Base-by-base conservation (phyloP, 352 stramenopile genomes). In the Elongisporangium senticosum region DNA sequence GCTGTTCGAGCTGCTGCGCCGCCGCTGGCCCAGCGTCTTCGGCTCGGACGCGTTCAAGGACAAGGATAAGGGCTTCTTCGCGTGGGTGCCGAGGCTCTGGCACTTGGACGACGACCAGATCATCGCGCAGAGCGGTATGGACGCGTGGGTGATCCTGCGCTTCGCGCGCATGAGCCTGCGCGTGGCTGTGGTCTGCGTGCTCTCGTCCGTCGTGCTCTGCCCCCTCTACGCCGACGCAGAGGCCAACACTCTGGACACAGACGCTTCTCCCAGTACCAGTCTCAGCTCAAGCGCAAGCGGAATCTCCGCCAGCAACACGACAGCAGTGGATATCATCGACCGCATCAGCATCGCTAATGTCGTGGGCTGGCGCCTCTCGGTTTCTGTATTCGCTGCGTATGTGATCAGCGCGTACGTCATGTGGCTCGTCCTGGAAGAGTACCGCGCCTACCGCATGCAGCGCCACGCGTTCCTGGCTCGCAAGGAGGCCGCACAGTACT, bases 151-250 rank as follows among this genome's bases (percentile, higher is more conserved):
- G 57, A 79, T 92, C 55, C 58, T 92, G 59, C 82, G 79, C 52
- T 93, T 93, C 55, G 69, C 90, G 40, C 75, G 78, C 23, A 72
- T 93, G 48, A 72, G 77, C 8, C 75, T 86, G 39, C 88, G 89
- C 43, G 74, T 91, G 51, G 77, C 81, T 21, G 61, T 76, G 22
- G 59, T 93, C 56, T 75, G 64, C 15, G 49, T 89, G 49, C 26
- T 75, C 51, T 77, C 65, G 17, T 88, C 81, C 4, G 43, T 89
- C n/a, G 68, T 69, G 19, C 79, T 90, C 55, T 89, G 90, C 55
- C 79, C 83, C 33, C 74, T 93, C 58, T 90, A 87, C 64, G 33
- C 21, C 21, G 50, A n/a, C 19, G 17, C 49, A 28, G 67, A 67
- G 53, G 22, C 28, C 26, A 59, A 63, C 28, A 56, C 66, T 10